Base-by-base conservation (phyloP, 306 rosid genomes). In the Sindora glabra region DNA sequence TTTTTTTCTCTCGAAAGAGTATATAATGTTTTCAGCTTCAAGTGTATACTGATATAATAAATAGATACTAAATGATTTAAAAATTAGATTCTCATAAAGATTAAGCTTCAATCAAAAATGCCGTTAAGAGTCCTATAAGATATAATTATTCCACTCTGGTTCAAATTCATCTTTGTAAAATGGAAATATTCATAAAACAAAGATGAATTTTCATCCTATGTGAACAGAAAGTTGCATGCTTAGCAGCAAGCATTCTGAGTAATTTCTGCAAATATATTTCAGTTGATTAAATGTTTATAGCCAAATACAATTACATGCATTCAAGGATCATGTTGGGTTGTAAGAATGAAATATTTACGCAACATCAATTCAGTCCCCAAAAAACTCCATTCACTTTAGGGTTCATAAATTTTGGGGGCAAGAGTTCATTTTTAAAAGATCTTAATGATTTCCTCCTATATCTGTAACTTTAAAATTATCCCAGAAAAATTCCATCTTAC, bases 401-500 rank as follows among this genome's bases (percentile, higher is more conserved):
- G 34, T 66, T 71, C 62, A 59, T 64, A 38, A 58, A 40, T 50
- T 62, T 48, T 27, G 37, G 46, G 59, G 16, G 33, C 67, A 57
- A 8, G 48, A n/a, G n/a, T n/a, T n/a, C n/a, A n/a, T n/a, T n/a
- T n/a, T n/a, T n/a, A n/a, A n/a, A n/a, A n/a, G n/a, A n/a, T n/a
- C n/a, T n/a, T n/a, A n/a, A n/a, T n/a, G n/a, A n/a, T n/a, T n/a
- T n/a, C n/a, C n/a, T n/a, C n/a, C n/a, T n/a, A n/a, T n/a, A n/a
- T n/a, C n/a, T n/a, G n/a, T n/a, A n/a, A n/a, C 52, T 56, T 23
- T n/a, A 14, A 22, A 8, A 66, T 22, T 46, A 71, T 59, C 18
- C 30, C 32, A 29, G 56, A 62, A 54, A 27, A 34, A 69, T 32
- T 14, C 42, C 17, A 62, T 72, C 96, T 79, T 74, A 92, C 99